Percentiles rank a stretch among this genome's conserved stretches.
These are phyloP conservation scores for Phytomonas sp. DNA, from an alignment of 208 protist genomes.

Conservation along the genomic window DNA sequence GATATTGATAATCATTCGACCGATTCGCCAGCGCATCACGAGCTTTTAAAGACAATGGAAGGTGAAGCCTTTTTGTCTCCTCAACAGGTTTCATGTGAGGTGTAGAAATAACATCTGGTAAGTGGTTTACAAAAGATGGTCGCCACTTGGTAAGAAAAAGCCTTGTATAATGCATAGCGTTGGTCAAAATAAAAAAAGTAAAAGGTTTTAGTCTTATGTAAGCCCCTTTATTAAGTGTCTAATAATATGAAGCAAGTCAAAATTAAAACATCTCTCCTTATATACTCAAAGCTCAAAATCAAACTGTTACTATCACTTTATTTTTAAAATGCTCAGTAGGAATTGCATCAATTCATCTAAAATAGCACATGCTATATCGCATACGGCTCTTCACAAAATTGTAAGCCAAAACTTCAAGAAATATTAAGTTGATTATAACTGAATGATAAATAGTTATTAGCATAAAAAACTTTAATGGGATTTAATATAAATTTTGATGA, in stretches of 20 bases:
- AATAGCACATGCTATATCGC: background rate
- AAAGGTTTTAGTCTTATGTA: background rate
- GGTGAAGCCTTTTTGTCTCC: constrained; percentile 36
- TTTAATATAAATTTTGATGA: background rate
- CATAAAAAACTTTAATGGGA: background rate
- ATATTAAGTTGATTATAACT: background rate
- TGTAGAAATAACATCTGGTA: constrained; percentile 11
- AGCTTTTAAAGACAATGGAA: constrained; percentile 63
- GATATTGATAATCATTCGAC: constrained; percentile 61
- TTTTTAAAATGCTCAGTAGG: background rate
- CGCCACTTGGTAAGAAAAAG: constrained; percentile 18
- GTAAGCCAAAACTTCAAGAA: background rate
- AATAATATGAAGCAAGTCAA: background rate
- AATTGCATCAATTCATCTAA: background rate
- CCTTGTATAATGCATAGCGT: constrained; percentile 11
- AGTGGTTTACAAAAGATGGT: constrained; percentile 20
- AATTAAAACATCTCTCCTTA: background rate
- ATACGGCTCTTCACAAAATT: background rate
- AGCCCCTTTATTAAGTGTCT: background rate
- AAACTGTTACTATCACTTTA: background rate
- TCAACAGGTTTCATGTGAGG: constrained; percentile 21
- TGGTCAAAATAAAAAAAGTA: constrained; percentile 4
- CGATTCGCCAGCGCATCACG: constrained; percentile 46
- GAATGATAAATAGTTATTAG: background rate
- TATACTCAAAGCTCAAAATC: background rate